Base-by-base conservation (phyloP, 2,329 filamentous ascomycete species). In the Neurospora crassa region DNA sequence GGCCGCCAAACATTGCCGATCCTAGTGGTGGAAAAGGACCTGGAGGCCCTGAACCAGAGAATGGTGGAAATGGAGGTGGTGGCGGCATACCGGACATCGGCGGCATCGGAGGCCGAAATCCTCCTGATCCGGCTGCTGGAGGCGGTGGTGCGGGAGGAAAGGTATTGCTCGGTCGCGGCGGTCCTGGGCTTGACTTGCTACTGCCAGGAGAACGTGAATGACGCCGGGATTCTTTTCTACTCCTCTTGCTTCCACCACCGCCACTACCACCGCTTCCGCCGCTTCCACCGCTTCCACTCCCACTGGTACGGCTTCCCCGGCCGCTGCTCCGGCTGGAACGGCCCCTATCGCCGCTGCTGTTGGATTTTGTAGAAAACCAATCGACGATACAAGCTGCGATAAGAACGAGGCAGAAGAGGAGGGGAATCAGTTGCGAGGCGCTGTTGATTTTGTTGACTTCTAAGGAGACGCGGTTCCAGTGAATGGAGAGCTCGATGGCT, bases 401-500 rank as follows among this genome's bases (percentile, higher is more conserved):
- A 4, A 74, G 71, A 2, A 74, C 69, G 14, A 73, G 47, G 42
- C 73, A 70, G 24, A 76, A 41, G 2, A 74, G 29, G 3, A 75
- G 69, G 0, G 75, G 74, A 6, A 76, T 74, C 3, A 76, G 45
- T 53, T 76, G 75, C 11, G 72, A 67, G 3, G 73, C 69, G 2
- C 71, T 73, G 12, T 69, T 72, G 16, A 71, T 69, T 8, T 73
- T 68, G 70, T 75, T 74, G 59, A 73, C 70, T 7, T 18, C 71
- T 10, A 40, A n/a, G 5, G 72, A 68, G 43, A 76, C 73, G 0
- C 69, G 47, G 71, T 76, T 76, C 74, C 75, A 76, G 20, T 67
- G 16, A 24, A 76, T 74, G 0, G 74, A 71, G 5, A 76, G 69
- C 67, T 76, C 75, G 40, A 76, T 73, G 40, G 74, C 77, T 14